phyloP scores from a whole-genome alignment of 1,284 basidiomycete species.

The Kwoniella shivajii region DNA sequence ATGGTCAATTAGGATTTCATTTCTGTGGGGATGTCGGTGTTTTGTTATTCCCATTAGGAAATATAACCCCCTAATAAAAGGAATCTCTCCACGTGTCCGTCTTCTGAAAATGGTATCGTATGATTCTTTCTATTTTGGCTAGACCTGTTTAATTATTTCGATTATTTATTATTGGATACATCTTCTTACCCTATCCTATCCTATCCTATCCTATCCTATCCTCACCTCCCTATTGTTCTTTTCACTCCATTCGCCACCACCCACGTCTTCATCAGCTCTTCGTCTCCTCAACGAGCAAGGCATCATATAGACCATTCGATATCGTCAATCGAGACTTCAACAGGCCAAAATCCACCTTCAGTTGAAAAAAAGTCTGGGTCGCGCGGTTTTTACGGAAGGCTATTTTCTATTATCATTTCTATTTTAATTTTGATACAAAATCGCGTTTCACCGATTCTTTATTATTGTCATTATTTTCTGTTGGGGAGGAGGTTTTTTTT shows the following conservation, averaged over 20 bases:
- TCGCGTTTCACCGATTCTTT: constrained; percentile 12
- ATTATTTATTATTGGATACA: no score
- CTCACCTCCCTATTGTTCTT: not conserved
- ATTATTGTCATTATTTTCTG: not conserved
- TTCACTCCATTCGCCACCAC: not conserved
- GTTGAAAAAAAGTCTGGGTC: not conserved
- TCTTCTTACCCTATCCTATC: not conserved
- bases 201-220: not conserved
- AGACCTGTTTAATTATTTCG: no score
- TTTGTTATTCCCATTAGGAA: no score
- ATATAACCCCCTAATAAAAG: no score
- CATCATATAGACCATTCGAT: not conserved
- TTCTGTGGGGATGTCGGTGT: no score
- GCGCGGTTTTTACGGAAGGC: not conserved
- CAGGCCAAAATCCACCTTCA: no score
- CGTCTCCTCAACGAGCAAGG: not conserved
- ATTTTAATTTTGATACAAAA: not conserved
- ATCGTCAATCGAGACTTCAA: not conserved
- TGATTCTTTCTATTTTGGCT: no score
- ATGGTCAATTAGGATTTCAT: no score
- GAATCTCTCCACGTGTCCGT: no score
- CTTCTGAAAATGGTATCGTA: no score
- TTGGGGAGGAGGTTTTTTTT: not conserved
- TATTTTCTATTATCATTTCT: not conserved
- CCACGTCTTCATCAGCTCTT: not conserved